A percentile compares a stretch with the other conserved stretches of the same genome.
Evolutionary conservation across 306 rosid species (phyloP).

Genomic region (Arachis hypogaea): DNA sequence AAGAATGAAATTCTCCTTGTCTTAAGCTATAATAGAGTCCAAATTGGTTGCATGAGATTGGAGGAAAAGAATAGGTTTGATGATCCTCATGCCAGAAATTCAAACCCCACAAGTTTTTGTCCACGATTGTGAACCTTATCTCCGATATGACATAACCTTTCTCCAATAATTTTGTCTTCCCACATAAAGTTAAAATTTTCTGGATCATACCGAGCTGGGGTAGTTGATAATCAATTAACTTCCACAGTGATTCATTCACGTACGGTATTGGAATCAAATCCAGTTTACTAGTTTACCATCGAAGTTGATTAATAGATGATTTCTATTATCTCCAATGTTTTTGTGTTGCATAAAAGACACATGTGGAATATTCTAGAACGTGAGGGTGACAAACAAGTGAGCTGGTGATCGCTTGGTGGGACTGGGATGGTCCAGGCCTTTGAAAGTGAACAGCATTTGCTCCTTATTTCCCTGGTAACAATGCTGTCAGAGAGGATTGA

Average conservation of each 20-base stretch:
- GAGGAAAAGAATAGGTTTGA: not conserved
- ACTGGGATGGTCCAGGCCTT: constrained; percentile 34
- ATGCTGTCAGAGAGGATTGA: constrained; percentile 43
- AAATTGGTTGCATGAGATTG: constrained; percentile 44
- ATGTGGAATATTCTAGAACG: constrained; percentile 14
- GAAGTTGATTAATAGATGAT: not conserved
- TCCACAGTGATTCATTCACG: not conserved
- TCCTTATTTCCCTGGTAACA: constrained; percentile 22
- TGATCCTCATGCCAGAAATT: constrained; percentile 25
- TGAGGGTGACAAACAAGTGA: not conserved
- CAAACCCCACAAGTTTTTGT: constrained; percentile 34
- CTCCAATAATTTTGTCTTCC: constrained; percentile 11
- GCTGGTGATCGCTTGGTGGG: constrained; percentile 35
- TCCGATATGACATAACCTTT: not conserved
- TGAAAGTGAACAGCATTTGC: constrained; percentile 29
- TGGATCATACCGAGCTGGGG: not conserved
- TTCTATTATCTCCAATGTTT: too few relatives aligned
- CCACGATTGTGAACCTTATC: constrained; percentile 35
- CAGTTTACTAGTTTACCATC: not conserved
- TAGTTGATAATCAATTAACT: not conserved
- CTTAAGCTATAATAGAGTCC: constrained; percentile 64
- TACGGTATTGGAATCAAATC: not conserved
- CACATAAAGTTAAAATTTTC: not conserved
- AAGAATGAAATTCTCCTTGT: constrained; percentile 46
- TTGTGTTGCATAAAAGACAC: not conserved